Percentiles rank a stretch among this genome's conserved stretches.
Evolutionary conservation across 179 eudicot species (phyloP).

Genomic region (Sideroxylon spinosum): DNA sequence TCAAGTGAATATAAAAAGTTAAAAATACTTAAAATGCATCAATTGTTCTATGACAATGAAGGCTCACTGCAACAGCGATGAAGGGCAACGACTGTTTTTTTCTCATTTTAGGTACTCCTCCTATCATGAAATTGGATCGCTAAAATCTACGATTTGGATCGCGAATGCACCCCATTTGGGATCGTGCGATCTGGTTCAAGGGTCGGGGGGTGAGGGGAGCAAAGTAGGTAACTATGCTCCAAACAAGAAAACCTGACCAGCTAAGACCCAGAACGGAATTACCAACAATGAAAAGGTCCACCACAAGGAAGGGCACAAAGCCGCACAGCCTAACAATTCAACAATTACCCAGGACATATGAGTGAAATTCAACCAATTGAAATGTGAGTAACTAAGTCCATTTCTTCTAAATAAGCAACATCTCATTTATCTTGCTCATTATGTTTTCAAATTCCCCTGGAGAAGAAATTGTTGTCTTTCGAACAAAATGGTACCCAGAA

Average conservation of each 20-base stretch:
- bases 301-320: neutral
- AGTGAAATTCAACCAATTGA: neutral
- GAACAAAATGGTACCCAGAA: neutral
- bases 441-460: neutral
- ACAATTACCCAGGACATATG: neutral
- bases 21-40: no score
- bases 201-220: no score
- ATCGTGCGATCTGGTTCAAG: no score
- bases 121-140: no score
- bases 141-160: no score
- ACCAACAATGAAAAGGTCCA: constrained; percentile 1
- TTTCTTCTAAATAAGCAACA: neutral
- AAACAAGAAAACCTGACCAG: neutral
- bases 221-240: no score
- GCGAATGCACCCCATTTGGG: no score
- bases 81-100: no score
- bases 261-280: neutral
- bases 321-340: neutral
- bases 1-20: no score
- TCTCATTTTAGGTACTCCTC: no score
- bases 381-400: neutral
- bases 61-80: no score
- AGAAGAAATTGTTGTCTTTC: constrained; percentile 4
- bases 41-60: no score
- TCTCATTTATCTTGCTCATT: neutral